Base-by-base conservation (phyloP, 495 filamentous ascomycete species). In the Penicillium soppii region DNA sequence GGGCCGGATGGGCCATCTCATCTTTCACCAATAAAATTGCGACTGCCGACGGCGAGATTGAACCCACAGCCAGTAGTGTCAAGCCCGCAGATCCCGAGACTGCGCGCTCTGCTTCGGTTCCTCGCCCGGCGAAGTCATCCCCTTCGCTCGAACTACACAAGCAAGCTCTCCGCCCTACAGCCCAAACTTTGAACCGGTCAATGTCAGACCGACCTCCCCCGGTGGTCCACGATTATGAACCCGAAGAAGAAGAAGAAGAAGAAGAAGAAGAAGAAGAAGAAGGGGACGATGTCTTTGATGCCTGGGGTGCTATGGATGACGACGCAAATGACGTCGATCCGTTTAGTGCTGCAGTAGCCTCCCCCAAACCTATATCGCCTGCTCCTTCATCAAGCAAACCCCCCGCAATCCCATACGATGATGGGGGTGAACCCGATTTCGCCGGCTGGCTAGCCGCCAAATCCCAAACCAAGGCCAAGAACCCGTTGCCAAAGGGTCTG, bases 1-100 rank as follows among this genome's bases (percentile, higher is more conserved):
- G 92, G 95, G 83, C 92, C 5, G 94, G 95, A 35, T 98, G 94
- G 94, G 94, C 94, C 0, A 96, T 98, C 38, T 96, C 94, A 2
- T 95, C 90, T n/a, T 97, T 98, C 68, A 96, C 94, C 4, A 96
- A 96, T 68, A 97, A 95, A 60, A 63, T 98, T 22, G 82, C 88
- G 10, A 68, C 89, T 3, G 89, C 90, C 2, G 86, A 84, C 22
- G 94, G 94, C 15, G 87, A 95, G 38, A 97, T 98, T 39, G 78
- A 91, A 56, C 61, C 81, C 9, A 73, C 69, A 26, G 52, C 66
- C n/a, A 66, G 62, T 36, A 56, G 56, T 26, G 59, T 48, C 26
- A 64, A 69, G 55, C 50, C 59, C 15, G 50, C 54, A 16, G 62
- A 62, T 43, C 25, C 51, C 20, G 72, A 78, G 13, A 53, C 58